Evolutionary conservation across 2,329 filamentous ascomycete genomes (phyloP), one percentile per base, ranked within the genome.

Genomic region (Diaporthe caulivora): DNA sequence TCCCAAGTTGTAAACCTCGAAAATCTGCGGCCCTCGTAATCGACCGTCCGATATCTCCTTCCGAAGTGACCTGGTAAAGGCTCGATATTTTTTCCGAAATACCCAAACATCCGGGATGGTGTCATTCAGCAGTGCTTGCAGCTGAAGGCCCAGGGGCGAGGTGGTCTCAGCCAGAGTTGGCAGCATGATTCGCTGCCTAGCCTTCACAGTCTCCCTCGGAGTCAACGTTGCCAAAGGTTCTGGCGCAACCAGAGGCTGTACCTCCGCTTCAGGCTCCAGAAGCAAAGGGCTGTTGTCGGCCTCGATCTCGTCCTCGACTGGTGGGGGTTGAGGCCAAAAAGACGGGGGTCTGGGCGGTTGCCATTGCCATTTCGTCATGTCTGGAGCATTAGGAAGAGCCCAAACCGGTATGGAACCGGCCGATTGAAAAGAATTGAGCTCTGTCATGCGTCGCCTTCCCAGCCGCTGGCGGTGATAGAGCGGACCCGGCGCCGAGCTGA

Each of bases 371-470:
- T 85, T 80, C 4, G 83, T 84, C 51, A 88, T 78, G 68, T 86
- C 84, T 8, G 84, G 79, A 1, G 85, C 80, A 31, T 84, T 81
- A 17, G 85, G 82, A 58, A 89, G 82, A 0, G 84, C 83, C 89
- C 88, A 90, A 9, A 82, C 78, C 1, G 85, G 83, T 21, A 83
- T 79, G 24, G 80, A 81, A 10, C 81, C 77, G 29, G 84, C 79
- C 11, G 82, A 78, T 34, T 86, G 83, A 71, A 87, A 81, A 24
- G 82, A 79, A 71, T 82, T 83, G 73, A 89, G 79, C 68, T 85
- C 88, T 26, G 86, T 87, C 84, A 91, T 89, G 68, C 85, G 86
- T 71, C 89, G 85, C 78, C 85, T 89, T 47, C 88, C 87, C 26
- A 87, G 77, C 9, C 89, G 85, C 40, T 87, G 87, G 40, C 87